Evolutionary conservation across 805 yeast genomes (phyloP).

Genomic region (Lipomyces chichibuensis): DNA sequence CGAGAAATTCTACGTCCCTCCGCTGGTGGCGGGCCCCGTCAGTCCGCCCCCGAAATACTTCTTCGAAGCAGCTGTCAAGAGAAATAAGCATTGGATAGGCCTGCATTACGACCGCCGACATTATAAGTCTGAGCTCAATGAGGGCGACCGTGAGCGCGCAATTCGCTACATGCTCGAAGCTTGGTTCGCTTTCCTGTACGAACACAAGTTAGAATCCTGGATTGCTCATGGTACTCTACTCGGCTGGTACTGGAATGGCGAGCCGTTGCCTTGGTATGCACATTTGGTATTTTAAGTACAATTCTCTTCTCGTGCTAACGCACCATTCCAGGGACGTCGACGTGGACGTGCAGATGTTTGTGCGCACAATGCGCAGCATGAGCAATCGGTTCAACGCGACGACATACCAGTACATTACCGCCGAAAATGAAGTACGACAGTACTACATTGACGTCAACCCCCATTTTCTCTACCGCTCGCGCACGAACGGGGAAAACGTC

Average conservation of each 20-base stretch:
- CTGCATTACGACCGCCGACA: slow-evolving; percentile 67
- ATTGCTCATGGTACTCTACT: slow-evolving; percentile 54
- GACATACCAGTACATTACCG: slow-evolving; percentile 53
- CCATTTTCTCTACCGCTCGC: slow-evolving; percentile 53
- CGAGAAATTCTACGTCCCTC: slow-evolving; percentile 35
- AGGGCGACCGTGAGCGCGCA: slow-evolving; percentile 49
- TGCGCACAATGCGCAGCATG: slow-evolving; percentile 51
- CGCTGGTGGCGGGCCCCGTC: slow-evolving; percentile 17
- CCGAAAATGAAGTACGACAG: slow-evolving; percentile 62
- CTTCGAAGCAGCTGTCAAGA: slow-evolving; percentile 28
- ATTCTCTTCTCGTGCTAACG: background rate
- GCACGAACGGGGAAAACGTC: slow-evolving; percentile 54
- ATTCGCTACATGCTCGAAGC: slow-evolving; percentile 53
- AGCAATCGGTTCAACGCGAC: slow-evolving; percentile 55
- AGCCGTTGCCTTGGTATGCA: slow-evolving; percentile 54
- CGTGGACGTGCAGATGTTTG: slow-evolving; percentile 56
- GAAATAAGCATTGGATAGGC: slow-evolving; percentile 33
- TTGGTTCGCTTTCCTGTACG: slow-evolving; percentile 52
- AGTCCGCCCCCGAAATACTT: slow-evolving; percentile 33
- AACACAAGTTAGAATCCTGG: slow-evolving; percentile 52
- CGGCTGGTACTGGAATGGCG: slow-evolving; percentile 57
- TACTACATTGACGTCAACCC: slow-evolving; percentile 55
- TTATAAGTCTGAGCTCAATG: slow-evolving; percentile 52
- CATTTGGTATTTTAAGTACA: background rate
- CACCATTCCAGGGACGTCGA: slow-evolving; percentile 46